A percentile compares a stretch with the other conserved stretches of the same genome.
Conservation (phyloP, 2,329 filamentous ascomycete genomes). For the Aureobasidium leucospermi region DNA sequence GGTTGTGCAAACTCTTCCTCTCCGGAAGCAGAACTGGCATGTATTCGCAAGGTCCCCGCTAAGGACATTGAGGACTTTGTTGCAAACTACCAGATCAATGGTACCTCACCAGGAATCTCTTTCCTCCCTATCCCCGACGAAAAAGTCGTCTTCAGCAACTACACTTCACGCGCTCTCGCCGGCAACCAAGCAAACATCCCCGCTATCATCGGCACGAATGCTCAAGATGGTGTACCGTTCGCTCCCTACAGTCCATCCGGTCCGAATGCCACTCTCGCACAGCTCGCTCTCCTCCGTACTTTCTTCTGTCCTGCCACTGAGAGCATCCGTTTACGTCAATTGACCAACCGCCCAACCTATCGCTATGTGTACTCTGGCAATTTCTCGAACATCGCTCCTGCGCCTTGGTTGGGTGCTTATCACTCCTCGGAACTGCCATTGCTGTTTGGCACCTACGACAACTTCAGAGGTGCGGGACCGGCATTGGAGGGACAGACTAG, state of each 20-base stretch:
- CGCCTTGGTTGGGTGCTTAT: conserved; percentile 37
- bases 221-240: conserved; percentile 30
- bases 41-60: conserved; percentile 29
- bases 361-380: conserved; percentile 36
- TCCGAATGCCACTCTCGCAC: conserved; percentile 18
- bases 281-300: conserved; percentile 14
- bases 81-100: conserved; percentile 24
- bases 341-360: conserved; percentile 28
- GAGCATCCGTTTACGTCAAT: conserved; percentile 24
- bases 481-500: conserved; percentile 24
- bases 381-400: conserved; percentile 35
- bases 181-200: conserved; percentile 18
- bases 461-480: conserved; percentile 21
- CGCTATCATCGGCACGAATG: conserved; percentile 31
- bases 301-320: conserved; percentile 26
- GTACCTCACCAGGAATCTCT: conserved; percentile 21
- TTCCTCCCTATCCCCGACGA: conserved; percentile 17
- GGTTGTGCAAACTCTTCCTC: conserved; percentile 25
- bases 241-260: conserved; percentile 28
- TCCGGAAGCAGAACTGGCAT: conserved; percentile 27
- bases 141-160: conserved; percentile 27
- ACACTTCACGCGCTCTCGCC: conserved; percentile 23
- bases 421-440: conserved; percentile 33
- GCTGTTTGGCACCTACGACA: conserved; percentile 32
- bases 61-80: conserved; percentile 28